Conservation (phyloP, 2,329 filamentous ascomycete species). For the Pseudohalonectria lignicola region DNA sequence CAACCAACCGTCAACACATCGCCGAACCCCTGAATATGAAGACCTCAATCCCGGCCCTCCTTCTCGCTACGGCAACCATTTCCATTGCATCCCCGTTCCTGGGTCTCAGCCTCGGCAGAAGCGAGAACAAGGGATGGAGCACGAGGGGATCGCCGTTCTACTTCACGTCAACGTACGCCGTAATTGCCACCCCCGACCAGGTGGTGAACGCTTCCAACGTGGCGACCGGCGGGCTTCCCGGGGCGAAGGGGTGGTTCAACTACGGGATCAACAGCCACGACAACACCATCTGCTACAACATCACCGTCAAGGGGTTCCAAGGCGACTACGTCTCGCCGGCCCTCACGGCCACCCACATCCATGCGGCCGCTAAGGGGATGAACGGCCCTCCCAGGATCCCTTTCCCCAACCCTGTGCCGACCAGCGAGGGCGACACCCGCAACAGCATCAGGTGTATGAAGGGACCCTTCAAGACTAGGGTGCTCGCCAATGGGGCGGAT, state of each 20-base stretch:
- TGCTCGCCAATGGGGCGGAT: constrained; percentile 27
- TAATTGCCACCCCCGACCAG: constrained; percentile 32
- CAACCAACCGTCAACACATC: too few relatives aligned
- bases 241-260: constrained; percentile 33
- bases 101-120: neutral
- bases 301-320: constrained; percentile 30
- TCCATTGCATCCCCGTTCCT: neutral
- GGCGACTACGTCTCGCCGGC: constrained; percentile 33
- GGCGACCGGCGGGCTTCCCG: constrained; percentile 18
- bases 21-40: too few relatives aligned
- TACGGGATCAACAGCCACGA: constrained; percentile 31
- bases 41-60: neutral
- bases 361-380: constrained; percentile 28
- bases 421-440: constrained; percentile 13
- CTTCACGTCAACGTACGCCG: constrained; percentile 33
- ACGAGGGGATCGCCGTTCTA: constrained; percentile 5
- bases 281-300: constrained; percentile 24
- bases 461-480: constrained; percentile 31
- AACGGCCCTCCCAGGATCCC: constrained; percentile 33
- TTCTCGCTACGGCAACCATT: neutral
- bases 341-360: constrained; percentile 36
- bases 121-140: neutral
- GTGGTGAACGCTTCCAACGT: constrained; percentile 27
- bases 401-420: constrained; percentile 29
- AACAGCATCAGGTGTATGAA: constrained; percentile 12